Evolutionary conservation across 2,329 filamentous ascomycete species (phyloP).

Genomic region (Colletotrichum nymphaeae): DNA sequence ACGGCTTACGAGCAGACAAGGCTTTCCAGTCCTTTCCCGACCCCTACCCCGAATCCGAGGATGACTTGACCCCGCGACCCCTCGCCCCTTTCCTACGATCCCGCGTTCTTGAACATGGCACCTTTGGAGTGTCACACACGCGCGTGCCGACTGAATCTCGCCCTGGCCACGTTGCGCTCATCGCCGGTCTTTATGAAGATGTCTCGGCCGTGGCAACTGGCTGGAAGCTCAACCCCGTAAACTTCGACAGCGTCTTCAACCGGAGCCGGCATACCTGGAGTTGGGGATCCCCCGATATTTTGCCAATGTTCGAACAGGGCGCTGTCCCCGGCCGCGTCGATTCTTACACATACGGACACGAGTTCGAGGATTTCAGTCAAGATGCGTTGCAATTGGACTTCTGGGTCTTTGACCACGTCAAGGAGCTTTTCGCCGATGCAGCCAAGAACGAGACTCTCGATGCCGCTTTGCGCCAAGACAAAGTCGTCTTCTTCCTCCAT

Average conservation of each 20-base stretch:
- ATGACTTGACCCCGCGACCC: constrained; percentile 78
- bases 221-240: constrained; percentile 98
- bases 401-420: constrained; percentile 97
- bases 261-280: constrained; percentile 97
- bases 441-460: constrained; percentile 81
- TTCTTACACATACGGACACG: constrained; percentile 84
- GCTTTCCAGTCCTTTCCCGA: constrained; percentile 94
- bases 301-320: constrained; percentile 97
- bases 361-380: constrained; percentile 90
- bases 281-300: constrained; percentile 97
- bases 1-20: constrained; percentile 96
- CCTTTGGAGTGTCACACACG: constrained; percentile 97
- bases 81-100: constrained; percentile 93
- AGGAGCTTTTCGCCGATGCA: constrained; percentile 85
- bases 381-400: constrained; percentile 85
- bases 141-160: constrained; percentile 96
- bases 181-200: constrained; percentile 96
- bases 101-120: constrained; percentile 87
- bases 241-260: constrained; percentile 99
- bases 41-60: constrained; percentile 76
- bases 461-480: constrained; percentile 80
- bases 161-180: constrained; percentile 95
- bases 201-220: constrained; percentile 97
- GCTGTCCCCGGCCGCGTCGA: constrained; percentile 89
- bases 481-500: constrained; percentile 94